Evolutionary conservation across 140 eudicot species (phyloP).

Genomic region (Oenanthe javanica): DNA sequence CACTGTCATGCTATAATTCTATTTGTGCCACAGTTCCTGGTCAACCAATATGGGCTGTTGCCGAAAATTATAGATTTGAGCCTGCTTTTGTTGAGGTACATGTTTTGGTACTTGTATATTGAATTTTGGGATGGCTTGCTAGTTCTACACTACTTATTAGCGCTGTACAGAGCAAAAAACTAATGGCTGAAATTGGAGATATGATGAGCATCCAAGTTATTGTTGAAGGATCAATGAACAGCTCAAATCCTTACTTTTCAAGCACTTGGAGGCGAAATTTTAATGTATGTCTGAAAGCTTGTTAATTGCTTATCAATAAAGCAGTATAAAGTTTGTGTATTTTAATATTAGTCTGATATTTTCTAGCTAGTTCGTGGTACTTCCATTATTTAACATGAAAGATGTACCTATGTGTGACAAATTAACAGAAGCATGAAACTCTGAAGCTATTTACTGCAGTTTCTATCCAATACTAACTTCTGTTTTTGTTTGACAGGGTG

Average conservation of each 20-base stretch:
- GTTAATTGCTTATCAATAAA: not conserved
- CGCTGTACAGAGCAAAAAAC: constrained; percentile 59
- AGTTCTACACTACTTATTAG: not conserved
- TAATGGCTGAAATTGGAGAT: constrained; percentile 75
- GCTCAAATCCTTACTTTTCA: constrained; percentile 93
- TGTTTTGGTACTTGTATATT: constrained; percentile 7
- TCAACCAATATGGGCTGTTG: constrained; percentile 73
- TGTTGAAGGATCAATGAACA: constrained; percentile 93
- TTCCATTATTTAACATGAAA: not conserved
- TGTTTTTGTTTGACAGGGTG: constrained; percentile 51
- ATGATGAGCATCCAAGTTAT: constrained; percentile 84
- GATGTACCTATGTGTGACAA: not conserved
- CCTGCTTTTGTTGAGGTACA: constrained; percentile 85
- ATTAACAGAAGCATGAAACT: not conserved
- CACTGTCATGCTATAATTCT: constrained; percentile 44
- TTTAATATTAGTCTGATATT: not conserved
- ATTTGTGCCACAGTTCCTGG: constrained; percentile 24
- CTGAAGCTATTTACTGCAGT: not conserved
- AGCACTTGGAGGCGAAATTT: constrained; percentile 88
- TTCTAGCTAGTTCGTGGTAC: not conserved
- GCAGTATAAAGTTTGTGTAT: not conserved
- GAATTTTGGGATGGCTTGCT: not conserved
- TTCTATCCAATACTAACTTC: not conserved
- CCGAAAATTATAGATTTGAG: constrained; percentile 85
- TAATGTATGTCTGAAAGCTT: constrained; percentile 19